Conservation (phyloP, 306 rosid genomes). For the Psophocarpus tetragonolobus region DNA sequence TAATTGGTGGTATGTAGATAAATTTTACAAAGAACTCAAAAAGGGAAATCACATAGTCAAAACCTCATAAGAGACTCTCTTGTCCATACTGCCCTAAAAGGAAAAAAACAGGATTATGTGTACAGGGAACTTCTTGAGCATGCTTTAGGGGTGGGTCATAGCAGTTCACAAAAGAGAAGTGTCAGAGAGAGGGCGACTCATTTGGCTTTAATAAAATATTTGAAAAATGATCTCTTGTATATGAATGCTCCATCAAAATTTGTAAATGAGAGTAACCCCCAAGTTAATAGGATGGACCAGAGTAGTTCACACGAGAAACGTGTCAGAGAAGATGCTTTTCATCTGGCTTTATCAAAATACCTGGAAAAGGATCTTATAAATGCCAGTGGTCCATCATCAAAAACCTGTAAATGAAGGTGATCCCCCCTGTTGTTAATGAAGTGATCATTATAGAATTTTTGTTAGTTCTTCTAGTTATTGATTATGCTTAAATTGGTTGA, state of each 20-base stretch:
- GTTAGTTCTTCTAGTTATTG: slow-evolving; percentile 8
- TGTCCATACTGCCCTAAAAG: slow-evolving; percentile 84
- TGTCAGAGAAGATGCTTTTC: slow-evolving; percentile 67
- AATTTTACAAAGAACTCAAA: slow-evolving; percentile 64
- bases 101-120: slow-evolving; percentile 57
- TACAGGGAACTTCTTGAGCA: slow-evolving; percentile 77
- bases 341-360: slow-evolving; percentile 65
- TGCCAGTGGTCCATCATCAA: slow-evolving; percentile 55
- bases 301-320: slow-evolving; percentile 74
- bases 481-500: slow-evolving; percentile 19
- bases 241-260: slow-evolving; percentile 54
- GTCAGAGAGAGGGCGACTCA: slow-evolving; percentile 77
- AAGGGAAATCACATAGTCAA: slow-evolving; percentile 59
- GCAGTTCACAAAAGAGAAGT: slow-evolving; percentile 76
- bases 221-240: slow-evolving; percentile 57
- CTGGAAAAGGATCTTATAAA: slow-evolving; percentile 57
- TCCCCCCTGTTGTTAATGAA: slow-evolving; percentile 27
- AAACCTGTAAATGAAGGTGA: slow-evolving; percentile 47
- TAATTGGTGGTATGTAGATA: slow-evolving; percentile 56
- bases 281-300: slow-evolving; percentile 57
- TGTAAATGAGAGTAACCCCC: slow-evolving; percentile 49
- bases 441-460: neutral
- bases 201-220: slow-evolving; percentile 69
- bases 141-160: slow-evolving; percentile 91
- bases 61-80: slow-evolving; percentile 52